Percentiles rank a stretch among this genome's conserved stretches.
phyloP scores from a whole-genome alignment of 148 eudicot species.

The Dysphania ambrosioides region DNA sequence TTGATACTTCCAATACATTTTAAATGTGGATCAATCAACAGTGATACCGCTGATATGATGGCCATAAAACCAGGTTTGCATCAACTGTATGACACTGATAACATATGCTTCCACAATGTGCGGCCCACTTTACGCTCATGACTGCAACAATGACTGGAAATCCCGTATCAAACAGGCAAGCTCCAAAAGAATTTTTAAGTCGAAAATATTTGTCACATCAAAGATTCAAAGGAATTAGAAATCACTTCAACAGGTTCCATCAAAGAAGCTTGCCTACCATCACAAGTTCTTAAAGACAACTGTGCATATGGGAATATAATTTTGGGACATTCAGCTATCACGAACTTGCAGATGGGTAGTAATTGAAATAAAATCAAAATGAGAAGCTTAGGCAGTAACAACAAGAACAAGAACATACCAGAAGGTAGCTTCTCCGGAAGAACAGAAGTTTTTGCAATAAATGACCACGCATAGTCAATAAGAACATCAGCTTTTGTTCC shows the following conservation, averaged over 20 bases:
- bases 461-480: slow-evolving; percentile 66
- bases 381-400: neutral
- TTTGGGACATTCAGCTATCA: neutral
- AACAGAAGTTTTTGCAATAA: slow-evolving; percentile 53
- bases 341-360: neutral
- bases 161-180: neutral
- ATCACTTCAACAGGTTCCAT: neutral
- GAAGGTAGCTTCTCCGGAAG: slow-evolving; percentile 60
- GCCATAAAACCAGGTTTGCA: too few relatives aligned
- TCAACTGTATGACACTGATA: too few relatives aligned
- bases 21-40: too few relatives aligned
- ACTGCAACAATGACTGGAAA: neutral
- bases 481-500: slow-evolving; percentile 61
- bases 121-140: neutral
- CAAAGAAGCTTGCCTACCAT: neutral
- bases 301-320: neutral
- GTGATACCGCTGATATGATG: too few relatives aligned
- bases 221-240: neutral
- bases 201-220: neutral
- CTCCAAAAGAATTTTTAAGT: neutral
- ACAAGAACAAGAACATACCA: slow-evolving; percentile 35
- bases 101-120: neutral
- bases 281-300: neutral
- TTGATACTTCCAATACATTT: too few relatives aligned
- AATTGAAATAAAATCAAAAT: neutral